Percentiles rank a stretch among this genome's conserved stretches.
Evolutionary conservation across 2,329 filamentous ascomycete species (phyloP).

Genomic region (Talaromyces sp.): DNA sequence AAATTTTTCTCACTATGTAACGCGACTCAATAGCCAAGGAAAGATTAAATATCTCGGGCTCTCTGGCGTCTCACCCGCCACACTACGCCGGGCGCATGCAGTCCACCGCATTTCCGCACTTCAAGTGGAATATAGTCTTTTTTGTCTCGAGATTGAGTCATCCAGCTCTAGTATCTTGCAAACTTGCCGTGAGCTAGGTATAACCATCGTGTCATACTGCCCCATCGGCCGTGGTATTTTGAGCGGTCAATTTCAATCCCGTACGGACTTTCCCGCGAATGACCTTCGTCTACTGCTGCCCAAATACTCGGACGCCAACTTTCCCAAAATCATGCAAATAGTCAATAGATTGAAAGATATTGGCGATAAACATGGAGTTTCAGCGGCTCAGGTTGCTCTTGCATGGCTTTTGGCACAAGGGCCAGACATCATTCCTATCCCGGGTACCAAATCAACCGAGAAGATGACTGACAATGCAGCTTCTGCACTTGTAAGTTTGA

Average conservation of each 20-base stretch:
- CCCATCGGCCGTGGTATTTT: slow-evolving; percentile 45
- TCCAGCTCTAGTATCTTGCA: slow-evolving; percentile 39
- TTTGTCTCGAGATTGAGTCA: slow-evolving; percentile 49
- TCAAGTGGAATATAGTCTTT: slow-evolving; percentile 53
- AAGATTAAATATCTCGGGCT: slow-evolving; percentile 55
- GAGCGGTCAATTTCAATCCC: slow-evolving; percentile 6
- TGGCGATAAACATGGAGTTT: slow-evolving; percentile 54
- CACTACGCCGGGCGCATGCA: slow-evolving; percentile 49
- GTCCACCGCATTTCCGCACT: slow-evolving; percentile 51
- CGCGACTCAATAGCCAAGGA: slow-evolving; percentile 43
- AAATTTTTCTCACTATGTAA: too few relatives aligned
- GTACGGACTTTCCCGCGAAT: slow-evolving; percentile 40
- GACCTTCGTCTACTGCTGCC: slow-evolving; percentile 54
- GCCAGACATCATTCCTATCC: slow-evolving; percentile 31
- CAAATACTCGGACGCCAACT: slow-evolving; percentile 55
- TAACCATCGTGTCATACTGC: slow-evolving; percentile 45
- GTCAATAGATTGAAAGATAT: slow-evolving; percentile 55
- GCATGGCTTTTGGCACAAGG: slow-evolving; percentile 66
- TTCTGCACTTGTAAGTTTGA: neutral
- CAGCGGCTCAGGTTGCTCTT: slow-evolving; percentile 60
- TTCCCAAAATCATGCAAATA: slow-evolving; percentile 49
- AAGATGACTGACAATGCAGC: neutral
- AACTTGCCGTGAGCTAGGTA: slow-evolving; percentile 52
- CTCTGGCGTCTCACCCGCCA: slow-evolving; percentile 46
- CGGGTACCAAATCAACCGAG: slow-evolving; percentile 20